Conservation (phyloP, 2,329 filamentous ascomycete genomes). For the Sporothrix brunneoviolacea region DNA sequence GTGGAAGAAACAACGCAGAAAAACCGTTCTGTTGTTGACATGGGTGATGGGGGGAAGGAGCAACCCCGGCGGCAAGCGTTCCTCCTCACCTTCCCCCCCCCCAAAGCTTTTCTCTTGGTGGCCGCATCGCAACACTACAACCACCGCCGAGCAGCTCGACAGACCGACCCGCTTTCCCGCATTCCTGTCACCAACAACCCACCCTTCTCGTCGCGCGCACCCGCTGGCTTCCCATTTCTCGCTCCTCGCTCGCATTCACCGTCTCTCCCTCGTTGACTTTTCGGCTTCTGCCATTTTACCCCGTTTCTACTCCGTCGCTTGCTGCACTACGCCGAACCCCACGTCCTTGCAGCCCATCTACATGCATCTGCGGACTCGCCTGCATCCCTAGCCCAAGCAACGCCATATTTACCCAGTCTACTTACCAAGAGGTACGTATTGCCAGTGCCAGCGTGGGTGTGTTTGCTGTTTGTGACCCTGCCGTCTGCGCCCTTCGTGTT, state of each 20-base stretch:
- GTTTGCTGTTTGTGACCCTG: neutral
- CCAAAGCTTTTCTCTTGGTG: constrained; percentile 8
- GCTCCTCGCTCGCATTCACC: constrained; percentile 5
- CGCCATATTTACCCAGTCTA: constrained; percentile 2
- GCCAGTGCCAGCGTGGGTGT: neutral
- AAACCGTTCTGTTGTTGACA: constrained; percentile 1
- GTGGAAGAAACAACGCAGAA: constrained; percentile 8
- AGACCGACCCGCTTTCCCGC: constrained; percentile 19
- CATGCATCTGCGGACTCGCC: constrained; percentile 14
- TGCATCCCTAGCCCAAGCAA: constrained; percentile 16
- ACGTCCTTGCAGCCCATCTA: constrained; percentile 17
- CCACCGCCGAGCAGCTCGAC: neutral
- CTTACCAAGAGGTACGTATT: constrained; percentile 6
- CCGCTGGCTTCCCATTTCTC: constrained; percentile 1
- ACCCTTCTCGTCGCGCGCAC: neutral
- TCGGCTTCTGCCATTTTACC: neutral
- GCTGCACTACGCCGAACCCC: constrained; percentile 17
- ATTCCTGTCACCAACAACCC: constrained; percentile 10
- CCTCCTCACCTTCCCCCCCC: constrained; percentile 1
- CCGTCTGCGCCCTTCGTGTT: neutral
- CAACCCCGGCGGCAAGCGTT: neutral
- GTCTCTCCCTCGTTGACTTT: neutral
- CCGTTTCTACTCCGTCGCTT: neutral
- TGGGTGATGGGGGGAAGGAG: constrained; percentile 1
- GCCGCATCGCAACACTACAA: constrained; percentile 10